Evolutionary conservation across 1,284 basidiomycete species (phyloP).

Genomic region (Cryptococcus jaspeensis): DNA sequence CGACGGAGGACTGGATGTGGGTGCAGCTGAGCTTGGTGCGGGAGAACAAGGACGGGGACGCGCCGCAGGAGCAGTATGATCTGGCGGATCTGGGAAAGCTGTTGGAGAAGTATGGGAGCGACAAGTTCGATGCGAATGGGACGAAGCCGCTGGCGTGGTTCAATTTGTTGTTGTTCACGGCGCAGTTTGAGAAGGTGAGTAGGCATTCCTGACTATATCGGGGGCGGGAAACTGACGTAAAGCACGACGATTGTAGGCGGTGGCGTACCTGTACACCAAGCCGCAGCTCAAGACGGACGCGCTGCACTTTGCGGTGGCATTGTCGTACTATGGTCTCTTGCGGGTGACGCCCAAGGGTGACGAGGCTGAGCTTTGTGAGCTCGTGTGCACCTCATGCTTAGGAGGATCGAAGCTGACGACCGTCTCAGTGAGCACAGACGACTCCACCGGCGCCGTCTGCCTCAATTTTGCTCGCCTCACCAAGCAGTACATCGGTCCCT

Average conservation of each 20-base stretch:
- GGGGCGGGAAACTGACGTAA: constrained; percentile 38
- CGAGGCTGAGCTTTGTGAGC: constrained; percentile 76
- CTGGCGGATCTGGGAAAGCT: constrained; percentile 76
- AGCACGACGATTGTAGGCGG: constrained; percentile 56
- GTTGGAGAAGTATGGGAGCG: constrained; percentile 81
- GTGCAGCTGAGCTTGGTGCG: constrained; percentile 79
- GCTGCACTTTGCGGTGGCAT: constrained; percentile 86
- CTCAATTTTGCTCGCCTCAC: constrained; percentile 83
- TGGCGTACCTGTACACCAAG: constrained; percentile 86
- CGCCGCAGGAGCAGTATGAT: constrained; percentile 59
- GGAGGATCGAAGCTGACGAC: constrained; percentile 7
- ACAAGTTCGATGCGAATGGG: constrained; percentile 84
- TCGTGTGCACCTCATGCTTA: background rate
- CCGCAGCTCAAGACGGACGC: constrained; percentile 88
- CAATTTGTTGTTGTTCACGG: constrained; percentile 83
- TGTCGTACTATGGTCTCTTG: constrained; percentile 91
- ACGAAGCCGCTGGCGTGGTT: constrained; percentile 71
- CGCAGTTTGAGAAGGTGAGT: constrained; percentile 86
- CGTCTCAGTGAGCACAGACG: constrained; percentile 61
- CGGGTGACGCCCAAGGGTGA: constrained; percentile 79
- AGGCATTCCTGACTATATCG: background rate
- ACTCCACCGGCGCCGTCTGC: constrained; percentile 36
- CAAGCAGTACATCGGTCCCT: constrained; percentile 89
- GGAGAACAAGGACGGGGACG: constrained; percentile 67
- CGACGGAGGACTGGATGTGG: constrained; percentile 99